A percentile compares a stretch with the other conserved stretches of the same genome.
These are phyloP conservation scores for Lyophyllum atratum DNA, from an alignment of 768 basidiomycete species.

Conservation along the genomic window DNA sequence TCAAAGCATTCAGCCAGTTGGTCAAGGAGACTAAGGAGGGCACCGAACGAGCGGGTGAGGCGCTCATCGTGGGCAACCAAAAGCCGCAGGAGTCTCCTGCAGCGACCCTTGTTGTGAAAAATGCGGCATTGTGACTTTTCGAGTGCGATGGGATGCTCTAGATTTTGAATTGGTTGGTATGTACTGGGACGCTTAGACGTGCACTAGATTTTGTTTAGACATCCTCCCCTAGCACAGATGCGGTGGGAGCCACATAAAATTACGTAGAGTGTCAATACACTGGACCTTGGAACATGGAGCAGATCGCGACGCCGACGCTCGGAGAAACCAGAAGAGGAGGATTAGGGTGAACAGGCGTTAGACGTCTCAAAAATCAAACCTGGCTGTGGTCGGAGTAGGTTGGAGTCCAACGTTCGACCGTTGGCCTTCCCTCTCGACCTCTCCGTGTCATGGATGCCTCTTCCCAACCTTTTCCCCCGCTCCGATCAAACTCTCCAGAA, in stretches of 20 bases:
- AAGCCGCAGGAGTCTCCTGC: not conserved
- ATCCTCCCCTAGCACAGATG: no score
- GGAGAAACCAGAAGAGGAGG: not conserved
- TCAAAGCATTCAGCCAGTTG: conserved; percentile 22
- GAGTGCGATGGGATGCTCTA: not conserved
- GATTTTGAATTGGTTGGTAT: not conserved
- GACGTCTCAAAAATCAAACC: not conserved
- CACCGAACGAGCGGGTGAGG: conserved; percentile 20
- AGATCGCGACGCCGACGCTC: no score
- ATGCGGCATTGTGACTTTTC: not conserved
- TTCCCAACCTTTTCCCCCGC: no score
- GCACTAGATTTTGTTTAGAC: not conserved
- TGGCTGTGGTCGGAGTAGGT: no score
- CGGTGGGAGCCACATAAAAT: no score
- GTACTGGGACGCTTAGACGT: not conserved
- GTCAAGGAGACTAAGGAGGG: conserved; percentile 21
- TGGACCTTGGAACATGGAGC: no score
- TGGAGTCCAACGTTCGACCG: no score
- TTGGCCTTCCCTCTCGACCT: no score
- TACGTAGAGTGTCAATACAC: no score
- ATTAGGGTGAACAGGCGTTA: not conserved
- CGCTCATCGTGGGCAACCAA: conserved; percentile 1
- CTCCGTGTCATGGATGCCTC: no score
- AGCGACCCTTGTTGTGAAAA: not conserved
- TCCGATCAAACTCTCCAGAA: no score